These are phyloP conservation scores for Ceratobasidium sp. DNA, from an alignment of 1,284 basidiomycete genomes.

Conservation along the genomic window DNA sequence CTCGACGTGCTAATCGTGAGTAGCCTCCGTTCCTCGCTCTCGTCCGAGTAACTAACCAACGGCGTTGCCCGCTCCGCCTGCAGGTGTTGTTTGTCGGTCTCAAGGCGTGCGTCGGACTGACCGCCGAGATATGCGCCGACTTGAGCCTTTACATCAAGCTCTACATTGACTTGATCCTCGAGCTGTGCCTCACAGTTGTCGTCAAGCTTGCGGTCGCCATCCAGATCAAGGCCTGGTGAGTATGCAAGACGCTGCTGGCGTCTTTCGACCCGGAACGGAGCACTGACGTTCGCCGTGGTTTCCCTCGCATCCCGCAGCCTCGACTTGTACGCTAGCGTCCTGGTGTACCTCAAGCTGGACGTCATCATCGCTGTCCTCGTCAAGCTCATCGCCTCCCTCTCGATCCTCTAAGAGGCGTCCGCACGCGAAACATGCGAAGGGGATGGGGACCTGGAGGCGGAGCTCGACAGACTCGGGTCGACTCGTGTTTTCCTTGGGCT, in stretches of 20 bases:
- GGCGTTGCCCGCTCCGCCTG: too few relatives aligned
- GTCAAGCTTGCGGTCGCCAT: neutral
- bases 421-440: too few relatives aligned
- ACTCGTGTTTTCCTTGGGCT: too few relatives aligned
- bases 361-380: too few relatives aligned
- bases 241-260: neutral
- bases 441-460: too few relatives aligned
- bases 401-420: too few relatives aligned
- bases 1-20: slow-evolving; percentile 16
- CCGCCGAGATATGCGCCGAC: neutral
- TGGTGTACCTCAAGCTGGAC: neutral
- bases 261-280: too few relatives aligned
- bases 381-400: too few relatives aligned
- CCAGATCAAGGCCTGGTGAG: neutral
- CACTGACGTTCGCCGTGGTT: too few relatives aligned
- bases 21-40: neutral
- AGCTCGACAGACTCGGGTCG: too few relatives aligned
- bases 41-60: too few relatives aligned
- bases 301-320: neutral
- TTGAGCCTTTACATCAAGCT: neutral
- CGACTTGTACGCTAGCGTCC: neutral
- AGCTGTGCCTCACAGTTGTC: neutral
- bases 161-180: neutral
- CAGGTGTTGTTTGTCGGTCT: neutral
- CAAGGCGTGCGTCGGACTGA: neutral